A percentile compares a stretch with the other conserved stretches of the same genome.
Conservation (phyloP, 2,329 filamentous ascomycete species). For the Monilinia aucupariae region DNA sequence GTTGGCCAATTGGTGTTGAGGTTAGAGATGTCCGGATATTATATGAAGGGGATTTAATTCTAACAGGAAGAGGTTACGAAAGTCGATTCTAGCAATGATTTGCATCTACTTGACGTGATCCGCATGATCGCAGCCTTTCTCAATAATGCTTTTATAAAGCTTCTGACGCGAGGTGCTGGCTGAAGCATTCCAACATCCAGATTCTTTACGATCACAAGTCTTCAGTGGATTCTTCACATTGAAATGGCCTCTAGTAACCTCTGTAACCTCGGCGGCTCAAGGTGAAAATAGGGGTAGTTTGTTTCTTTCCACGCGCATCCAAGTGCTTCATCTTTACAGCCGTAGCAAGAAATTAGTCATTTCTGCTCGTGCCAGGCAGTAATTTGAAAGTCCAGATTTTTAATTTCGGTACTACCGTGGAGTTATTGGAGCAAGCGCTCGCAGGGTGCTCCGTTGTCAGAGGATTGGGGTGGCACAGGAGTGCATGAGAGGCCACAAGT, state of each 20-base stretch:
- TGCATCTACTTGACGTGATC: not conserved
- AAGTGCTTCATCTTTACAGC: not conserved
- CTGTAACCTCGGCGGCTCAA: not conserved
- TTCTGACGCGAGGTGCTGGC: not conserved
- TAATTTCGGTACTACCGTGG: not conserved
- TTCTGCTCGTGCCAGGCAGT: not conserved
- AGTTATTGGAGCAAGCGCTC: not conserved
- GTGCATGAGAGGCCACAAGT: not conserved
- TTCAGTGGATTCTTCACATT: not conserved
- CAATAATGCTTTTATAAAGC: not conserved
- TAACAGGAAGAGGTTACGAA: not conserved
- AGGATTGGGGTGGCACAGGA: not conserved
- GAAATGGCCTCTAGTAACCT: not conserved
- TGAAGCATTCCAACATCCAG: not conserved
- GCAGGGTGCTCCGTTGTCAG: not conserved
- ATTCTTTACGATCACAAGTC: not conserved
- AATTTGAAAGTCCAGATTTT: not conserved
- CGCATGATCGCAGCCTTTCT: not conserved
- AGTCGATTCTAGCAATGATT: not conserved
- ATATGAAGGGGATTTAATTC: slow-evolving; percentile 35
- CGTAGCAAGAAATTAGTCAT: not conserved
- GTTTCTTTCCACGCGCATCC: too few relatives aligned
- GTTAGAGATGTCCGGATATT: slow-evolving; percentile 68
- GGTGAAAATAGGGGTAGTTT: not conserved
- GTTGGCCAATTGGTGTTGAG: slow-evolving; percentile 63